These are phyloP conservation scores for Clavulina sp. DNA, from an alignment of 768 basidiomycete genomes.

Conservation along the genomic window DNA sequence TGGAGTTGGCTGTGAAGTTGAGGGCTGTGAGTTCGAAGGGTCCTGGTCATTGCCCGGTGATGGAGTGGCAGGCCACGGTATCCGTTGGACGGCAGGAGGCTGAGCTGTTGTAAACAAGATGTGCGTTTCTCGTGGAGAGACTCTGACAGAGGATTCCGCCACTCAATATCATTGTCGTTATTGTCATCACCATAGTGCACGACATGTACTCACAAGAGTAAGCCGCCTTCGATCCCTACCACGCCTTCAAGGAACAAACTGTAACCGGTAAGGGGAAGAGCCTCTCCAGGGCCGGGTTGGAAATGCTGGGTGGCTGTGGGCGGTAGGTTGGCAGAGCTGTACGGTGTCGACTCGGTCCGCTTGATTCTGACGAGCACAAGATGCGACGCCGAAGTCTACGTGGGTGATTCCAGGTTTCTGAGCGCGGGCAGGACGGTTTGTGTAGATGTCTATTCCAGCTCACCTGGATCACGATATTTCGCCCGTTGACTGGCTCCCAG, in stretches of 20 bases:
- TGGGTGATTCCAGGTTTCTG: not conserved
- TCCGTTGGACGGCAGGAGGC: constrained; percentile 63
- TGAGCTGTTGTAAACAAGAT: constrained; percentile 56
- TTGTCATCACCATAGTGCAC: too few species aligned
- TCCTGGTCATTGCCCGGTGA: too few species aligned
- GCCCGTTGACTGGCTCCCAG: constrained; percentile 72
- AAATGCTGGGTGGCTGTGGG: constrained; percentile 45
- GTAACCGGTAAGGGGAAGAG: constrained; percentile 46
- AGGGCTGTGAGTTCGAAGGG: too few species aligned
- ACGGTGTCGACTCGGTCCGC: constrained; percentile 37
- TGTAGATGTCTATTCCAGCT: constrained; percentile 14
- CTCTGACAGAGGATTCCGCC: constrained; percentile 24
- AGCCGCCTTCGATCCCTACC: constrained; percentile 53
- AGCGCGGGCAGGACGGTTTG: constrained; percentile 1
- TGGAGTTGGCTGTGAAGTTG: too few species aligned
- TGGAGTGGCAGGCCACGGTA: constrained; percentile 93
- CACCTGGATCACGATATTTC: constrained; percentile 70
- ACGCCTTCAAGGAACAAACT: constrained; percentile 65
- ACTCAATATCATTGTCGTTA: not conserved
- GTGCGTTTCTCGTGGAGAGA: constrained; percentile 54
- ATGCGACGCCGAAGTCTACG: constrained; percentile 62
- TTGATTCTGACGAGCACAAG: constrained; percentile 58
- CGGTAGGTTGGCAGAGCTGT: constrained; percentile 35
- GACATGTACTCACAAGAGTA: constrained; percentile 42
- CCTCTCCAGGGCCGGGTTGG: constrained; percentile 67